phyloP scores from a whole-genome alignment of 1,284 basidiomycete genomes.

The Boletellus dicymbophilus region DNA sequence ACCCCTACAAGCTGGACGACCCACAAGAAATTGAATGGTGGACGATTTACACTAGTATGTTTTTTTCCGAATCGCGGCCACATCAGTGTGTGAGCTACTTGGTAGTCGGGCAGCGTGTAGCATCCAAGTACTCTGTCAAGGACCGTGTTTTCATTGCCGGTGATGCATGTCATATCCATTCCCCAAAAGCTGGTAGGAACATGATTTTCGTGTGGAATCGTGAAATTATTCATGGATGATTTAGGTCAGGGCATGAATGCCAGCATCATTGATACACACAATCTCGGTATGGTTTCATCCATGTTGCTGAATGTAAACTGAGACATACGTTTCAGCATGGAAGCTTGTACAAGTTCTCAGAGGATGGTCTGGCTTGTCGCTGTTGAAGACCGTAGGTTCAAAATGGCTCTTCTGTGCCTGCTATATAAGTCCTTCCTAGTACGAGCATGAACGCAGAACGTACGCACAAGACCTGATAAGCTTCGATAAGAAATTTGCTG shows the following conservation, averaged over 20 bases:
- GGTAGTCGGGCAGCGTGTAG: constrained; percentile 74
- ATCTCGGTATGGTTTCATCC: too few species aligned
- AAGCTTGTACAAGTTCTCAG: too few species aligned
- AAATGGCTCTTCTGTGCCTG: too few species aligned
- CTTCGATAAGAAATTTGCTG: constrained; percentile 77
- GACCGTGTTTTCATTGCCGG: constrained; percentile 83
- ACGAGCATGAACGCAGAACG: constrained; percentile 70
- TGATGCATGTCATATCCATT: constrained; percentile 85
- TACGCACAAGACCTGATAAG: constrained; percentile 81
- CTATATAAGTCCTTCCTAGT: too few species aligned
- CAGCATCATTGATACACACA: constrained; percentile 84
- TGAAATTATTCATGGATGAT: neutral
- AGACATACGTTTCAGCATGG: too few species aligned
- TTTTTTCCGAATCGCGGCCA: neutral
- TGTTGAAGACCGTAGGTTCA: too few species aligned
- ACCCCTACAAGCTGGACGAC: constrained; percentile 66
- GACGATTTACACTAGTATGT: constrained; percentile 72
- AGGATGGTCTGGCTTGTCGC: too few species aligned
- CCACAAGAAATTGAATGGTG: constrained; percentile 74
- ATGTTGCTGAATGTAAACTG: too few species aligned
- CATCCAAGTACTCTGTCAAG: constrained; percentile 62
- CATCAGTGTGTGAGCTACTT: neutral
- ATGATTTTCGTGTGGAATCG: neutral
- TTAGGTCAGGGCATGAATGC: constrained; percentile 66
- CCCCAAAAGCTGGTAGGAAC: constrained; percentile 65